Base-by-base conservation (phyloP, 176 grass and related monocot species). In the Hyparrhenia diplandra region DNA sequence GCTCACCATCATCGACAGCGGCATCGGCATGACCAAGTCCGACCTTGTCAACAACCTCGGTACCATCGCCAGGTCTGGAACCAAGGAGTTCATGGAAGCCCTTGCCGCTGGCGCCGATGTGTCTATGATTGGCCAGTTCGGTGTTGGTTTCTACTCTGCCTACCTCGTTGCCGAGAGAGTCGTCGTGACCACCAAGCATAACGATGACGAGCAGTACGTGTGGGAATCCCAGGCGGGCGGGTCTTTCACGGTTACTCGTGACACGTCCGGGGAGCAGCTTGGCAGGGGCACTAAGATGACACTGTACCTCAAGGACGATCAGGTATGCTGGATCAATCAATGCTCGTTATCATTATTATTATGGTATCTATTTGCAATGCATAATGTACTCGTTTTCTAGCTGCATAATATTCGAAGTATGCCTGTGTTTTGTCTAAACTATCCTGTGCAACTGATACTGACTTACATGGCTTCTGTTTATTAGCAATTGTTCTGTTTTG, bases 171-270 rank as follows among this genome's bases (percentile, higher is more conserved):
- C 94, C 1, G 91, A 97, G 76, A n/a, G n/a, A 70, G 94, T 97
- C 0, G 83, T 97, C 40, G 94, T 97, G 57, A 92, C 80, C 20
- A 71, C 80, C 79, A 97, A 97, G 80, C 91, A 97, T 82, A 94
- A 97, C 1, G 91, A 97, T 70, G 94, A 97, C 29, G 94, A 97
- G 85, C 91, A 94, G 91, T 97, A 97, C 5, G 80, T 97, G 7
- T n/a, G 94, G 94, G 94, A 97, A 75, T 97, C 94, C 20, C 94
- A 97, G 87, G 91, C 94, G 27, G 94, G 94, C 5, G 94, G 94
- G 0, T 97, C 91, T 5, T 97, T 97, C 82, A 97, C 94, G 0
- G 91, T 97, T 5, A 92, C 94, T 11, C 86, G 91, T 40, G 94
- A 94, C 24, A 84, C 85, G 4, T 92, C 85, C 37, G 91, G 94